Conservation (phyloP, 495 filamentous ascomycete species). For the Tetracladium marchalianum region DNA sequence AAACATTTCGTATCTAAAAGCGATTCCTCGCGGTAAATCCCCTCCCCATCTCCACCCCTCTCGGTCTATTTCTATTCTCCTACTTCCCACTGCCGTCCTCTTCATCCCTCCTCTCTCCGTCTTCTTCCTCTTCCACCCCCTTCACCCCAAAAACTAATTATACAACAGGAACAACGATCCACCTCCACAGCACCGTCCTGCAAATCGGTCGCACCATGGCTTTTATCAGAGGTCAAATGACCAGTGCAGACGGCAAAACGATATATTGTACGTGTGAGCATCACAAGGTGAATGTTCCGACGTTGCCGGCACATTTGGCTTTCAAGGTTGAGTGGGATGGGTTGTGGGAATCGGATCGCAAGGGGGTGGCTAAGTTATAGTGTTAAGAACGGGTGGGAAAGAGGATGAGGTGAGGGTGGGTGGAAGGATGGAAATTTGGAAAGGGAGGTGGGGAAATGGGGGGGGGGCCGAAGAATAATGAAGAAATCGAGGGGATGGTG, state of each 20-base stretch:
- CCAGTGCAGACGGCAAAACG: constrained; percentile 26
- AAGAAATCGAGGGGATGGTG: too few relatives aligned
- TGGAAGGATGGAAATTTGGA: too few relatives aligned
- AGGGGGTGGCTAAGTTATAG: too few relatives aligned
- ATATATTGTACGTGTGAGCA: constrained; percentile 32
- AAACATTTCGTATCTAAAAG: constrained; percentile 28
- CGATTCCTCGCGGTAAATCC: constrained; percentile 16
- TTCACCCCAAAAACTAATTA: not conserved
- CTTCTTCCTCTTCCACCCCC: not conserved
- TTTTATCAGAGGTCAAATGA: constrained; percentile 31
- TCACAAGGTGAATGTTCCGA: constrained; percentile 34
- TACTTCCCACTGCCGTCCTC: not conserved
- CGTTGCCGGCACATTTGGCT: constrained; percentile 21
- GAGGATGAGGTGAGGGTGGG: too few relatives aligned
- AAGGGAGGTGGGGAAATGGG: too few relatives aligned
- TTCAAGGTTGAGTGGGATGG: constrained; percentile 26
- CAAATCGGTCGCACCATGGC: constrained; percentile 33
- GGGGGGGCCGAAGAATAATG: too few relatives aligned
- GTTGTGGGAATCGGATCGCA: too few relatives aligned
- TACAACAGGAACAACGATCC: constrained; percentile 24
- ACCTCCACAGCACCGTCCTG: constrained; percentile 23
- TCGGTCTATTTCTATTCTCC: constrained; percentile 3
- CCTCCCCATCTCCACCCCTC: not conserved
- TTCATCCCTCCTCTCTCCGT: not conserved
- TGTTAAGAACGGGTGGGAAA: too few relatives aligned